Base-by-base conservation (phyloP, 2,329 filamentous ascomycete genomes). In the Diaporthe sp. region DNA sequence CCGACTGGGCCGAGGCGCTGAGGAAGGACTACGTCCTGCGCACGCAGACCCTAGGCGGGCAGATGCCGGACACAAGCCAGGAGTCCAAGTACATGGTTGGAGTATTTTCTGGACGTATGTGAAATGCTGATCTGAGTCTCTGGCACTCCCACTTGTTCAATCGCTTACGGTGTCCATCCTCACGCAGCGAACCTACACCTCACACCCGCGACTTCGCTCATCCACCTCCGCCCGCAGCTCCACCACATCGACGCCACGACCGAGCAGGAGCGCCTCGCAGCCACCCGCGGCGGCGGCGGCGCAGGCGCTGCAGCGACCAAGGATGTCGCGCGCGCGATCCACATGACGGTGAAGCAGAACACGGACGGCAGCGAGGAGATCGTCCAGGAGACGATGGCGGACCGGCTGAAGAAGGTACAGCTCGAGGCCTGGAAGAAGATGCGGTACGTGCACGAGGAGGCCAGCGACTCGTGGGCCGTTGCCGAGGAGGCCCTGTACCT, bases 71-170 rank as follows among this genome's bases (percentile, higher is more conserved):
- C 55, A 87, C 92, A 3, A 91, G 92, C 78, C 55, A 74, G 17
- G 90, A 93, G 78, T 93, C 93, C 31, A 93, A 95, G 78, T 98
- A 98, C 86, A 97, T 98, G 92, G 89, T 98, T 68, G 97, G 95
- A 39, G 93, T 95, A n/a, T 98, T 98, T 82, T 91, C 93, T 82
- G 93, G 93, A 71, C 91, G 95, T 96, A 75, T 28, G 76, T 75
- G 57, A 28, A 22, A 37, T 39, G 34, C 31, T 67, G 53, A n/a
- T 17, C n/a, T 44, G 42, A 73, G 42, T 17, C 31, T 28, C 1
- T 17, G 46, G 8, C 34, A 22, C 37, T 58, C 15, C 42, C 3
- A 8, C 51, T 19, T 10, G 19, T 53, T 19, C 57, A 72, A n/a
- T 37, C 9, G 25, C 44, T 51, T 6, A 61, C 34, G 8, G 2